These are phyloP conservation scores for Diospyros kaki DNA, from an alignment of 148 eudicot species.

Conservation along the genomic window DNA sequence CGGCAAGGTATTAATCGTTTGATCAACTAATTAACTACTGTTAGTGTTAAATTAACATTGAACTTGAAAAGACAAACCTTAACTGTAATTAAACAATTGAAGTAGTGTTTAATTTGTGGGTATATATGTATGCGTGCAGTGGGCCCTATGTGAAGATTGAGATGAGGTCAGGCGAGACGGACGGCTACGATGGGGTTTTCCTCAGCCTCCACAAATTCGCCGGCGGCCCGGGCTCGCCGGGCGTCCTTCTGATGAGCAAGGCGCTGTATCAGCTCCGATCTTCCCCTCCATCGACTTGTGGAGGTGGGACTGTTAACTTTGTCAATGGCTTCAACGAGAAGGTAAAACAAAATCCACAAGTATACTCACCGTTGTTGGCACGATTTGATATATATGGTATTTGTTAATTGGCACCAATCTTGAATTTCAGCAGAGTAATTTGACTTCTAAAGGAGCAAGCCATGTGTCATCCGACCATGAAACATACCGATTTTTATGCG, in stretches of 20 bases:
- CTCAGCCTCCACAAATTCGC: conserved; percentile 47
- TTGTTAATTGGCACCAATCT: background rate
- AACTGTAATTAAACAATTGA: background rate
- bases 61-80: background rate
- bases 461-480: background rate
- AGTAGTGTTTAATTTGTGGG: background rate
- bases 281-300: conserved; percentile 51
- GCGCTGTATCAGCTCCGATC: conserved; percentile 28
- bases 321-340: conserved; percentile 35
- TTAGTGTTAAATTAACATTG: too few relatives aligned
- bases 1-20: conserved; percentile 28
- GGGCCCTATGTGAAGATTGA: conserved; percentile 45
- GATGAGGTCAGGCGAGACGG: conserved; percentile 42
- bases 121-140: conserved; percentile 9
- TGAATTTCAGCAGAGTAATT: background rate
- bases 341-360: conserved; percentile 7
- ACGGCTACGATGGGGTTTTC: conserved; percentile 43
- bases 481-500: too few relatives aligned
- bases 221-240: conserved; percentile 48
- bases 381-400: background rate
- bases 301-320: conserved; percentile 44
- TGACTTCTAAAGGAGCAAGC: background rate
- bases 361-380: too few relatives aligned
- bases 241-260: conserved; percentile 42
- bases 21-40: background rate